Percentiles rank a stretch among this genome's conserved stretches.
Conservation (phyloP, 2,329 filamentous ascomycete genomes). For the Paracoccidioides brasiliensis region DNA sequence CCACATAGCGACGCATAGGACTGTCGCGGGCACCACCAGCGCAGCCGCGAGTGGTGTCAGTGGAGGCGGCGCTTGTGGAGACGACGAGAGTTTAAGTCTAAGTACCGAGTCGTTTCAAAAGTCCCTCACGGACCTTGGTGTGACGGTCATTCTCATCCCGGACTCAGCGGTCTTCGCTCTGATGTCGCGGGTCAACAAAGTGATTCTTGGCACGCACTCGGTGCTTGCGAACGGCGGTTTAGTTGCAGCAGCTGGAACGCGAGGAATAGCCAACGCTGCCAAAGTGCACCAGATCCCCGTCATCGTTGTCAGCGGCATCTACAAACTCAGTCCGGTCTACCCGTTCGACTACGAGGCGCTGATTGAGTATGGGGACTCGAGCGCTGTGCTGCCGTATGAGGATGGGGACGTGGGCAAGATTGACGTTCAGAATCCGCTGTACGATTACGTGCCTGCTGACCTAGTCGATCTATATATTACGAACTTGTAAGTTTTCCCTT, state of each 20-base stretch:
- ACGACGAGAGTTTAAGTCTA: conserved; percentile 35
- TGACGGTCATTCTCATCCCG: conserved; percentile 70
- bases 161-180: conserved; percentile 82
- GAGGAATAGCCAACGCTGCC: conserved; percentile 71
- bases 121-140: conserved; percentile 62
- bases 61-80: conserved; percentile 30
- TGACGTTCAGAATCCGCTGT: conserved; percentile 64
- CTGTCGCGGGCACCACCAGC: conserved; percentile 35
- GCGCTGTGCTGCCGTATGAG: conserved; percentile 61
- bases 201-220: conserved; percentile 75
- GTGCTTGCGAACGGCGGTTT: conserved; percentile 82
- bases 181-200: conserved; percentile 92
- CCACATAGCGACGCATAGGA: conserved; percentile 49
- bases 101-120: conserved; percentile 52
- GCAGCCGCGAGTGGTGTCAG: too few species aligned
- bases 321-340: conserved; percentile 84
- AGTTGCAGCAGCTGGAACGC: conserved; percentile 71
- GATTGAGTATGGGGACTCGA: conserved; percentile 76
- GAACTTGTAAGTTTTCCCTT: conserved; percentile 50
- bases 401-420: conserved; percentile 67
- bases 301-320: conserved; percentile 78
- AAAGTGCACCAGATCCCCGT: conserved; percentile 72
- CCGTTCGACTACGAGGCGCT: conserved; percentile 69
- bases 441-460: conserved; percentile 70
- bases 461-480: conserved; percentile 53